A percentile compares a stretch with the other conserved stretches of the same genome.
Evolutionary conservation across 108 stramenopile genomes (phyloP).

Genomic region (Nannochloropsis oceanica): DNA sequence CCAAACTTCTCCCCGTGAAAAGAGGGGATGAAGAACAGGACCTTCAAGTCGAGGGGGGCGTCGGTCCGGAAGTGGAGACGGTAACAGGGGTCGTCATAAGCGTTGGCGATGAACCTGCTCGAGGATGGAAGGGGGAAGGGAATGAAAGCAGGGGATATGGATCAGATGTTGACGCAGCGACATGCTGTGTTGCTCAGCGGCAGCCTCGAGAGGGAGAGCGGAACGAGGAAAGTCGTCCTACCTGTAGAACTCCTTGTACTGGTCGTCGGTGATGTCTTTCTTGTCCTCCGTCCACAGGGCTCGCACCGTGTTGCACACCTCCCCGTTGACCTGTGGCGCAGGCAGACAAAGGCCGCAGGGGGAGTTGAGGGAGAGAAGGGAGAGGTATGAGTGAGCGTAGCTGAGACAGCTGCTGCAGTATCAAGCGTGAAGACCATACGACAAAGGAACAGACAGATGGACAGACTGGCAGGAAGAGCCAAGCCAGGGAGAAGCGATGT

Average conservation of each 20-base stretch:
- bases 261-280: conserved; percentile 64
- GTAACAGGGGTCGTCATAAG: conserved; percentile 63
- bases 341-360: too few relatives aligned
- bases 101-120: conserved; percentile 54
- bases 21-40: conserved; percentile 79
- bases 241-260: conserved; percentile 86
- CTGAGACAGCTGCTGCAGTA: too few relatives aligned
- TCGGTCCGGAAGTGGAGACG: conserved; percentile 83
- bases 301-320: conserved; percentile 66
- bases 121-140: background rate
- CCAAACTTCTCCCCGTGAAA: conserved; percentile 97
- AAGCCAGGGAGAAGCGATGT: too few relatives aligned
- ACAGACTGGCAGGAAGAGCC: too few relatives aligned
- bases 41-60: conserved; percentile 93
- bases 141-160: background rate
- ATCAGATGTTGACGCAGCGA: background rate
- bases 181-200: background rate
- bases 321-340: conserved; percentile 51
- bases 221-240: background rate
- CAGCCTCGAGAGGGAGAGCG: too few relatives aligned
- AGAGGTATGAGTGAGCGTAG: too few relatives aligned
- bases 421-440: too few relatives aligned
- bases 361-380: too few relatives aligned
- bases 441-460: too few relatives aligned
- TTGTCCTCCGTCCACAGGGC: conserved; percentile 87